Conservation (phyloP, 192 early-diverging fungal genomes). For the Podila epicladia region DNA sequence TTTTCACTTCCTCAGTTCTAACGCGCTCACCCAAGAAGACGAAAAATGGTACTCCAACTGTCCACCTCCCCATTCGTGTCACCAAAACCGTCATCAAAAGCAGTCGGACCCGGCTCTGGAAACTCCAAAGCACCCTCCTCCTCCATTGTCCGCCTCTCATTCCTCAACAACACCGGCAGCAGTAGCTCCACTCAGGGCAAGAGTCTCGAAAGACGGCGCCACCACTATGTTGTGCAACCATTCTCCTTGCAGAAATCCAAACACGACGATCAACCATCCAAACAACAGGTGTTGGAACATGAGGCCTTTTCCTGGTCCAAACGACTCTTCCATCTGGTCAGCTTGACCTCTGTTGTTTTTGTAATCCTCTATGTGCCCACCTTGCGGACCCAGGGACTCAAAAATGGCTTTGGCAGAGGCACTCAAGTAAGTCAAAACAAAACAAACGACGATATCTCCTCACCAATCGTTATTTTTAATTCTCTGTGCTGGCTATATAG, state of each 20-base stretch:
- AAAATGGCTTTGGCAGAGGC: constrained; percentile 23
- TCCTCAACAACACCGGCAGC: constrained; percentile 9
- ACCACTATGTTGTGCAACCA: background rate
- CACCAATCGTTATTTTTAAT: constrained; percentile 3
- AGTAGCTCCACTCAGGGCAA: background rate
- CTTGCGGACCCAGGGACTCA: background rate
- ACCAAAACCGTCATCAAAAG: background rate
- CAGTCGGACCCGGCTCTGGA: background rate
- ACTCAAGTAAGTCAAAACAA: constrained; percentile 22
- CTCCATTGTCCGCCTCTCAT: constrained; percentile 17
- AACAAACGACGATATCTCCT: background rate
- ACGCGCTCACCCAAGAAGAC: background rate
- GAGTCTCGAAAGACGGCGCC: background rate
- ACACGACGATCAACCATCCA: background rate
- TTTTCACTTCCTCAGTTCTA: background rate
- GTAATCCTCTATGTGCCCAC: constrained; percentile 1
- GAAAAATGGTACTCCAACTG: constrained; percentile 24
- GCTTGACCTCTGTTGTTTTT: constrained; percentile 9
- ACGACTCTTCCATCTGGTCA: background rate
- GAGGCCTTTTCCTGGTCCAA: background rate
- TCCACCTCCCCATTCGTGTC: constrained; percentile 18
- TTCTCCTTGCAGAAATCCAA: no score
- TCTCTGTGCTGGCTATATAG: background rate
- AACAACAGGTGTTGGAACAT: background rate
- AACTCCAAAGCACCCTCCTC: background rate